Percentiles rank a stretch among this genome's conserved stretches.
phyloP scores from a whole-genome alignment of 257 asterid species.

The Nicotiana paniculata region DNA sequence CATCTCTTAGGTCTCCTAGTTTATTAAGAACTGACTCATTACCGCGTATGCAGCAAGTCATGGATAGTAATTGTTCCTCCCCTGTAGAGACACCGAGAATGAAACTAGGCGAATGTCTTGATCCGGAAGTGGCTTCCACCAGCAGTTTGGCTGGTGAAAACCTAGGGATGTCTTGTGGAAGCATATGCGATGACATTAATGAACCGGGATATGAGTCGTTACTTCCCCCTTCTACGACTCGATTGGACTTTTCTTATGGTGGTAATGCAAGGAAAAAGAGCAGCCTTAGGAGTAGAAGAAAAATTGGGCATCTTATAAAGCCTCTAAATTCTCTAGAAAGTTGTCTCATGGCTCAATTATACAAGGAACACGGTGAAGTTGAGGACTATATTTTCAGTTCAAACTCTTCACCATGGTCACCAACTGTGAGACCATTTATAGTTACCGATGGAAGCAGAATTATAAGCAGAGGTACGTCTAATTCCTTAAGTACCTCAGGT shows the following conservation, averaged over 20 bases:
- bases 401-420: slow-evolving; percentile 23
- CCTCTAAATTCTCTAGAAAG: slow-evolving; percentile 72
- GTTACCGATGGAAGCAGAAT: slow-evolving; percentile 56
- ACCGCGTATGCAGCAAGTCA: slow-evolving; percentile 10
- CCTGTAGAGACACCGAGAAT: slow-evolving; percentile 14
- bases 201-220: slow-evolving; percentile 23
- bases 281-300: slow-evolving; percentile 45
- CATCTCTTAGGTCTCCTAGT: slow-evolving; percentile 23
- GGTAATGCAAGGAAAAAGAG: slow-evolving; percentile 40
- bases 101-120: slow-evolving; percentile 20
- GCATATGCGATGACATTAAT: slow-evolving; percentile 19
- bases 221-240: slow-evolving; percentile 31
- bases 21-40: slow-evolving; percentile 19
- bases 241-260: slow-evolving; percentile 37
- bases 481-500: slow-evolving; percentile 19
- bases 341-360: slow-evolving; percentile 81
- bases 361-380: slow-evolving; percentile 34
- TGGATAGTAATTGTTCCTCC: slow-evolving; percentile 19
- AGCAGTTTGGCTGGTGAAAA: slow-evolving; percentile 27
- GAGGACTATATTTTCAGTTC: slow-evolving; percentile 37
- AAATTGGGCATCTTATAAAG: slow-evolving; percentile 26
- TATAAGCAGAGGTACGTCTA: slow-evolving; percentile 28
- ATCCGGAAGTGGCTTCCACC: slow-evolving; percentile 30
- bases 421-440: slow-evolving; percentile 41
- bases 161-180: slow-evolving; percentile 8